Percentiles rank a stretch among this genome's conserved stretches.
Conservation (phyloP, 2,329 filamentous ascomycete species). For the Zymoseptoria pseudotritici region DNA sequence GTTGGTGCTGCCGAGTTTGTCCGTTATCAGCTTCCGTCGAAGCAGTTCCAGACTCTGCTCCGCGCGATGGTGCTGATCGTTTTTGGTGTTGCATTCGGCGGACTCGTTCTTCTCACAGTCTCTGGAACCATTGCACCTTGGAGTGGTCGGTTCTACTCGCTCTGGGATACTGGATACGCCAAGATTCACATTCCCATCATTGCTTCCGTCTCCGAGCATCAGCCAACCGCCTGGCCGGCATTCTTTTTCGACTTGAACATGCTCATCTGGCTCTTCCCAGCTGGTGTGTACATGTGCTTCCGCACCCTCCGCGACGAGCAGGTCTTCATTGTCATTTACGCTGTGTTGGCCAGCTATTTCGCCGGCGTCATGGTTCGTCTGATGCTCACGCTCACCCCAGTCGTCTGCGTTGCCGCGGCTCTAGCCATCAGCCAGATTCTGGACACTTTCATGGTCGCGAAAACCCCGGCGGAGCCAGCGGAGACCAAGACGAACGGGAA, state of each 20-base stretch:
- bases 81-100: slow-evolving; percentile 64
- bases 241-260: slow-evolving; percentile 99
- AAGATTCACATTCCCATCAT: slow-evolving; percentile 99
- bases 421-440: slow-evolving; percentile 81
- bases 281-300: slow-evolving; percentile 97
- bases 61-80: slow-evolving; percentile 66
- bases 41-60: slow-evolving; percentile 89
- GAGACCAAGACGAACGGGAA: slow-evolving; percentile 35
- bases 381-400: slow-evolving; percentile 93
- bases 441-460: slow-evolving; percentile 69
- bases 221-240: slow-evolving; percentile 96
- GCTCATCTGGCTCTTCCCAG: slow-evolving; percentile 98
- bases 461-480: slow-evolving; percentile 47
- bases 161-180: slow-evolving; percentile 97
- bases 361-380: slow-evolving; percentile 98
- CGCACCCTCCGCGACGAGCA: slow-evolving; percentile 89
- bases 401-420: slow-evolving; percentile 90
- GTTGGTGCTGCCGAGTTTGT: slow-evolving; percentile 89
- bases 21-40: slow-evolving; percentile 76
- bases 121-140: slow-evolving; percentile 91
- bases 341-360: slow-evolving; percentile 95
- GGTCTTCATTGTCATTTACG: slow-evolving; percentile 94
- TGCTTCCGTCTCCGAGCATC: slow-evolving; percentile 98
- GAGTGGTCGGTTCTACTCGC: slow-evolving; percentile 97
- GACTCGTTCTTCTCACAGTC: slow-evolving; percentile 75